These are phyloP conservation scores for Candida odintsovae DNA, from an alignment of 805 yeast species.

Conservation along the genomic window DNA sequence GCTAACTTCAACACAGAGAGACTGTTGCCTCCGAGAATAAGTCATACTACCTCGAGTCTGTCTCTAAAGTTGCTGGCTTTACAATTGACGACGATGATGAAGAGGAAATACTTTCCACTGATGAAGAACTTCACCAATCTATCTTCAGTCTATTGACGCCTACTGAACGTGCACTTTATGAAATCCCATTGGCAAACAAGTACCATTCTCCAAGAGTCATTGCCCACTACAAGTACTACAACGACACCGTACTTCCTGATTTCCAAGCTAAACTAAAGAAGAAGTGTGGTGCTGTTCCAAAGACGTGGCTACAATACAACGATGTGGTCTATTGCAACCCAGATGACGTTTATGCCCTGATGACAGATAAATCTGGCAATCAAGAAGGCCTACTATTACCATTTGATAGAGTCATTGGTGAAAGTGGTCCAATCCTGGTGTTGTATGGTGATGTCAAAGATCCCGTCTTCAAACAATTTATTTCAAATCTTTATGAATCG, in stretches of 20 bases:
- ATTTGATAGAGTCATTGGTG: slow-evolving; percentile 66
- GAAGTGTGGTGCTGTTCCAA: slow-evolving; percentile 21
- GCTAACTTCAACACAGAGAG: slow-evolving; percentile 15
- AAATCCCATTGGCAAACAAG: slow-evolving; percentile 28
- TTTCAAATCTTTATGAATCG: slow-evolving; percentile 50
- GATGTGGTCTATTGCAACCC: slow-evolving; percentile 55
- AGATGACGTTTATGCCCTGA: slow-evolving; percentile 75
- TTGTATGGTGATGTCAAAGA: slow-evolving; percentile 62
- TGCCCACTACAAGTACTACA: slow-evolving; percentile 54
- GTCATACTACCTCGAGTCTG: slow-evolving; percentile 8
- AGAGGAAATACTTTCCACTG: slow-evolving; percentile 10
- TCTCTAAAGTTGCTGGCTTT: slow-evolving; percentile 11
- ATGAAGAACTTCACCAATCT: slow-evolving; percentile 15
- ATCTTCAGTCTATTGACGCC: slow-evolving; percentile 15
- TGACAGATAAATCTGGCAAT: slow-evolving; percentile 34
- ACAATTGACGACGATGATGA: slow-evolving; percentile 7
- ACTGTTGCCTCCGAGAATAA: slow-evolving; percentile 23
- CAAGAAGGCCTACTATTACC: slow-evolving; percentile 25
- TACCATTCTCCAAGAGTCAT: slow-evolving; percentile 56
- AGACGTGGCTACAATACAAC: slow-evolving; percentile 48
- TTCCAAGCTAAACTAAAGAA: slow-evolving; percentile 15
- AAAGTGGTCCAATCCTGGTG: slow-evolving; percentile 44
- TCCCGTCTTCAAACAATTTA: slow-evolving; percentile 48
- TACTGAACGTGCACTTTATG: slow-evolving; percentile 16
- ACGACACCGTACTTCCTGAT: slow-evolving; percentile 26